Evolutionary conservation across 768 basidiomycete species (phyloP), one percentile per base, ranked within the genome.

Genomic region (Hysterangium stoloniferum): DNA sequence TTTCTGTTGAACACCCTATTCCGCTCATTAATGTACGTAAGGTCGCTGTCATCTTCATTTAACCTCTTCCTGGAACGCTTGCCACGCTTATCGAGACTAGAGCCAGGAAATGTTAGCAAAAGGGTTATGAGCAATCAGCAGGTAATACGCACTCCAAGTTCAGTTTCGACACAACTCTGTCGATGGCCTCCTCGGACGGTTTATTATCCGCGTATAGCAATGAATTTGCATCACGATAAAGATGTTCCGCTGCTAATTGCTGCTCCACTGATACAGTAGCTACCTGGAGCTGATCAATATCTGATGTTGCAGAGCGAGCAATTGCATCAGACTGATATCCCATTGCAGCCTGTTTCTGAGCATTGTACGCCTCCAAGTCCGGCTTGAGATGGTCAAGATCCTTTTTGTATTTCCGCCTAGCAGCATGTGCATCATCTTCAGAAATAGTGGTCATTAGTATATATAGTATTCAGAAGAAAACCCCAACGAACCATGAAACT

Each of bases 1-100:
- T 95, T 96, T 71, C 92, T 93, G 79, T 97, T 96, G 77, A 96
- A 98, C 41, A 96, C 92, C 56, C 91, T 80, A 67, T 97, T 94
- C 67, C 86, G 84, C 67, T 98, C 91, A 74, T 99, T 99, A 78
- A 99, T 99, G 64, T 98, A 99, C 4, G 93, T 98, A 66, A 99
- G 88, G 58, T 97, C 94, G 48, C 89, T 93, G 54, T 94, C 86
- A 45, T 89, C 88, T 60, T 97, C 93, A 71, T 95, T 92, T 64
- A 72, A 78, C 58, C 79, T 75, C 68, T 95, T 95, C 57, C 92
- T 77, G 34, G 88, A 92, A 70, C 91, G 90, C 61, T 87, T 93
- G 61, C 78, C 74, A 65, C 89, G 86, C 72, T 90, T 88, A 71
- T 93, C 90, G 58, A 92, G 80, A 59, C 91, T 94, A 57, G 3